Base-by-base conservation (phyloP, 208 protist species). In the Crithidia mellificae region DNA sequence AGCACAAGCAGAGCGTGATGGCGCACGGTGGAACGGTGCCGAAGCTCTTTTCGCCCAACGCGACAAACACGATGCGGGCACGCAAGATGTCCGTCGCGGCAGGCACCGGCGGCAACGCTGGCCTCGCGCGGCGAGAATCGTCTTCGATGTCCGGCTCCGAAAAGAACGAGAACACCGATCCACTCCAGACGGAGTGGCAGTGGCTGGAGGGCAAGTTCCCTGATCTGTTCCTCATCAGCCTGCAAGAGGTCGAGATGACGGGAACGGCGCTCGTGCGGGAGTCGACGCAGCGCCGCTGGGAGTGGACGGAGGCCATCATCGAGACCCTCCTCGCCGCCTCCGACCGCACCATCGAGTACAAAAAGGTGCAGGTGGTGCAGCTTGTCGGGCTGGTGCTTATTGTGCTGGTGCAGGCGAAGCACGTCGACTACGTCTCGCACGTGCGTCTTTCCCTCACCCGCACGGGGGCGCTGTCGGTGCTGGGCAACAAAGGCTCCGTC, bases 401-500 rank as follows among this genome's bases (percentile, higher is more conserved):
- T 17, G 75, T 93, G 57, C 72, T 91, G 1, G 74, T 77, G 24
- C 84, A 84, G 32, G 62, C 62, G 24, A 71, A 81, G 39, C 87
- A 92, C 62, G 50, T 74, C 12, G 72, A 76, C 22, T 93, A 89
- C 65, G 78, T 96, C 39, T 61, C 82, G 1, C 83, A 94, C 72
- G 85, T 93, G 32, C 77, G 78, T 11, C 77, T 86, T 43, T 87
- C 80, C n/a, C 49, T 91, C 43, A 89, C 84, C 24, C 86, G 88
- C 30, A 94, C 88, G 0, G 91, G 91, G 0, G 73, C 87, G 15
- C 82, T 96, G 59, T 72, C 78, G 14, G 62, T 91, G 34, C 72
- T 91, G 68, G 91, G 91, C n/a, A 98, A 98, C 69, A 98, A 98
- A 66, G 94, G 94, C 39, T 94, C 87, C 38, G 82, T 98, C 32